Percentiles rank a stretch among this genome's conserved stretches.
Evolutionary conservation across 2,329 filamentous ascomycete genomes (phyloP).

Genomic region (Trichoderma asperellum): DNA sequence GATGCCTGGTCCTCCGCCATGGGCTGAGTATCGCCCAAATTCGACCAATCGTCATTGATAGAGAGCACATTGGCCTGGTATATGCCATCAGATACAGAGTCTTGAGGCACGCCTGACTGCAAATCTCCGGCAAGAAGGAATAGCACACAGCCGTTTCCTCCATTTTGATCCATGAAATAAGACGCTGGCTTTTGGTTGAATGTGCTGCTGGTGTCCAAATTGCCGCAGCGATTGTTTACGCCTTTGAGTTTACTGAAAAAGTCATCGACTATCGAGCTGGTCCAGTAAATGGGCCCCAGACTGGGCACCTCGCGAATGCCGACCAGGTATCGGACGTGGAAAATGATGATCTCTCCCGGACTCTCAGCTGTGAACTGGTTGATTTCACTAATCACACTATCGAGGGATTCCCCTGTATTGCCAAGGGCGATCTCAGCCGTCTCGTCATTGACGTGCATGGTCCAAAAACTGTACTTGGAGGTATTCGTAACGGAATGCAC

Average conservation of each 20-base stretch:
- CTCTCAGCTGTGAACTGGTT: slow-evolving; percentile 51
- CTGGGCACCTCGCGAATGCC: slow-evolving; percentile 45
- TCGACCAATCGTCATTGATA: slow-evolving; percentile 40
- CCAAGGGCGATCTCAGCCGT: slow-evolving; percentile 45
- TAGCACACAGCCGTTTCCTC: slow-evolving; percentile 42
- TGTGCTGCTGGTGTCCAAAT: slow-evolving; percentile 33
- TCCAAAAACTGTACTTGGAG: slow-evolving; percentile 43
- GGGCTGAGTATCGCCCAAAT: slow-evolving; percentile 36
- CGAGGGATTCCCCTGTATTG: slow-evolving; percentile 50
- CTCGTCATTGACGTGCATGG: slow-evolving; percentile 47
- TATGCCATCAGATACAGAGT: slow-evolving; percentile 39
- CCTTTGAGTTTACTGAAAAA: slow-evolving; percentile 48
- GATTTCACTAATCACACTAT: slow-evolving; percentile 48
- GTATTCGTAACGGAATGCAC: slow-evolving; percentile 32
- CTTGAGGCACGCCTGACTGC: slow-evolving; percentile 31
- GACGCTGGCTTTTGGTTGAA: slow-evolving; percentile 37
- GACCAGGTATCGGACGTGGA: slow-evolving; percentile 49
- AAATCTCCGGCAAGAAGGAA: slow-evolving; percentile 38
- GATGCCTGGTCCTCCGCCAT: slow-evolving; percentile 35
- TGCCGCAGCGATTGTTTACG: slow-evolving; percentile 47
- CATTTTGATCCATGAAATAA: slow-evolving; percentile 41
- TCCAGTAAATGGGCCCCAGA: slow-evolving; percentile 41
- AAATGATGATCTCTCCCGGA: slow-evolving; percentile 50
- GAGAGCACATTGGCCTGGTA: slow-evolving; percentile 36
- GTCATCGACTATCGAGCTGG: slow-evolving; percentile 45